Conservation (phyloP, 768 basidiomycete species). For the Suillus plorans region DNA sequence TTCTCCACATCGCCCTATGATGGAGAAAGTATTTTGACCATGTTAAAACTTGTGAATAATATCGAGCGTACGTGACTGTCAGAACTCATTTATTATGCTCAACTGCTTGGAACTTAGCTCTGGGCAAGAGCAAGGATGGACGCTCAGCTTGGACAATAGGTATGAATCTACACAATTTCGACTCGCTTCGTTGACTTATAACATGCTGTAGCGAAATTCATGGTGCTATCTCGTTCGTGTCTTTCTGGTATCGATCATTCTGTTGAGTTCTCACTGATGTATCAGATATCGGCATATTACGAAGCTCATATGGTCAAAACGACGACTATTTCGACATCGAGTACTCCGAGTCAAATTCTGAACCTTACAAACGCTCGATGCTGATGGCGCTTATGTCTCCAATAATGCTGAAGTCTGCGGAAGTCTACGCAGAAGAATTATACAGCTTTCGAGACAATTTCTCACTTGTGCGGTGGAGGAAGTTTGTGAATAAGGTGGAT, state of each 20-base stretch:
- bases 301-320: slow-evolving; percentile 29
- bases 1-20: slow-evolving; percentile 32
- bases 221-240: slow-evolving; percentile 29
- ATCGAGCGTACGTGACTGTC: slow-evolving; percentile 18
- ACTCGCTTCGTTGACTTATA: neutral
- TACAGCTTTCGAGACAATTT: slow-evolving; percentile 28
- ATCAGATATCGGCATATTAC: slow-evolving; percentile 27
- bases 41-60: slow-evolving; percentile 29
- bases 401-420: slow-evolving; percentile 25
- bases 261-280: neutral
- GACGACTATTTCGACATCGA: slow-evolving; percentile 34
- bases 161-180: slow-evolving; percentile 1
- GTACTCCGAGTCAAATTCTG: slow-evolving; percentile 7
- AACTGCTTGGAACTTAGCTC: neutral
- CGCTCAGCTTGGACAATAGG: slow-evolving; percentile 28
- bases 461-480: slow-evolving; percentile 25
- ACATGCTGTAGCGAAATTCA: slow-evolving; percentile 24
- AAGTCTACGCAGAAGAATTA: slow-evolving; percentile 28
- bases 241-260: neutral
- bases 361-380: slow-evolving; percentile 20
- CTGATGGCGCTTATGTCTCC: slow-evolving; percentile 22
- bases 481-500: slow-evolving; percentile 31
- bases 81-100: neutral
- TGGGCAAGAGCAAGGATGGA: slow-evolving; percentile 6
- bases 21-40: slow-evolving; percentile 22